phyloP scores from a whole-genome alignment of 176 grass and related monocot species.

The Chrysopogon serrulatus region DNA sequence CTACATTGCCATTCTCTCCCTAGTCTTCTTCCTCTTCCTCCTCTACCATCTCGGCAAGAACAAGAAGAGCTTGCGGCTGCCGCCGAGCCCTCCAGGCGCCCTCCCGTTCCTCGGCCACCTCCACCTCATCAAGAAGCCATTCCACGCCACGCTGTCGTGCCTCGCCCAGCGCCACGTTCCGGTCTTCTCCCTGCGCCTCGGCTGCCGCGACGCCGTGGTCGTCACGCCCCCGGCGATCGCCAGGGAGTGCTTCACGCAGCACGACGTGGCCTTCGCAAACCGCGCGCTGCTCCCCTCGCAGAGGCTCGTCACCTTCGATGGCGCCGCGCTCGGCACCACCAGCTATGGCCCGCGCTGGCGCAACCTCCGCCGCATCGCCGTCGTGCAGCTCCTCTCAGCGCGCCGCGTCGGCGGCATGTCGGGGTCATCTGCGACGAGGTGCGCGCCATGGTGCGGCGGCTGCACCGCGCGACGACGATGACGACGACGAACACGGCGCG shows the following conservation, averaged over 20 bases:
- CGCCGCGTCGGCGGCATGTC: constrained; percentile 7
- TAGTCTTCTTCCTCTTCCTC: constrained; percentile 9
- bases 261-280: constrained; percentile 60
- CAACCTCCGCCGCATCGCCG: constrained; percentile 45
- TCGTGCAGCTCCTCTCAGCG: constrained; percentile 36
- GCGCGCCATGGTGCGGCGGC: constrained; percentile 7
- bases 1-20: background rate
- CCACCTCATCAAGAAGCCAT: constrained; percentile 42
- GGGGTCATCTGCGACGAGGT: constrained; percentile 1
- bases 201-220: constrained; percentile 34
- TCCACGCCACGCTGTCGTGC: constrained; percentile 27
- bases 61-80: background rate
- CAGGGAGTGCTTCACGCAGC: constrained; percentile 43
- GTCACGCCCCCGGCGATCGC: constrained; percentile 22
- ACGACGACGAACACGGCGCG: background rate
- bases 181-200: constrained; percentile 33
- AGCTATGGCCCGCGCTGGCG: constrained; percentile 47
- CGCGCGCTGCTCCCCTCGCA: constrained; percentile 27
- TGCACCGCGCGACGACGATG: background rate
- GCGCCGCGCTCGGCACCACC: constrained; percentile 24
- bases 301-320: constrained; percentile 20
- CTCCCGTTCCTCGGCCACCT: constrained; percentile 44
- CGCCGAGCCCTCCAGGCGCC: constrained; percentile 23
- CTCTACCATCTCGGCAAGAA: background rate
- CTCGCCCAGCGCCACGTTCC: constrained; percentile 35